Percentiles rank a stretch among this genome's conserved stretches.
Conservation (phyloP, 306 rosid genomes). For the Pyrus pyrifolia region DNA sequence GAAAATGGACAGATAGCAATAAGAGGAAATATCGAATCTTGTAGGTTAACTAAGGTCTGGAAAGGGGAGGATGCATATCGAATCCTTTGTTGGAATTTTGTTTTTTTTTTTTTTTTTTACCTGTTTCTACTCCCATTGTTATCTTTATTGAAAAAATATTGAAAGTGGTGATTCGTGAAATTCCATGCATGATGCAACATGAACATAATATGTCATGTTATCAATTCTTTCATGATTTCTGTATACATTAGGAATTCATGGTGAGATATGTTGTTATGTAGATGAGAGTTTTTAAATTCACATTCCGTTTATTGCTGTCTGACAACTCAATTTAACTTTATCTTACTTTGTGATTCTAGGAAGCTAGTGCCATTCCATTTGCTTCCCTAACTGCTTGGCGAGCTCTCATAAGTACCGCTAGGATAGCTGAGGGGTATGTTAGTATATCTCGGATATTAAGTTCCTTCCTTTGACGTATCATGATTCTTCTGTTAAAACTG, state of each 20-base stretch:
- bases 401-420: constrained; percentile 80
- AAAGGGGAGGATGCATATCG: not conserved
- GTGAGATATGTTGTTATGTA: not conserved
- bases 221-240: not conserved
- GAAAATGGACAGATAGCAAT: not conserved
- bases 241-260: not conserved
- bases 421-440: constrained; percentile 84
- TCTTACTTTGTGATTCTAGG: constrained; percentile 22
- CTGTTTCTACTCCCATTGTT: not conserved
- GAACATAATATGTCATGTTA: not conserved
- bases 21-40: not conserved
- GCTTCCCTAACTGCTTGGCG: constrained; percentile 99
- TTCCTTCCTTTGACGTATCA: not conserved
- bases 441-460: not conserved
- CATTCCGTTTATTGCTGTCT: not conserved
- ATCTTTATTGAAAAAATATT: not conserved
- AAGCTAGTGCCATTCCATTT: constrained; percentile 97
- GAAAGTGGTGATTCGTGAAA: not conserved
- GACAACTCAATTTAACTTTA: not conserved
- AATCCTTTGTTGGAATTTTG: too few relatives aligned
- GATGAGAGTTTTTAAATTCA: not conserved
- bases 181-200: not conserved
- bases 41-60: not conserved
- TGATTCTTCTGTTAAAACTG: not conserved
- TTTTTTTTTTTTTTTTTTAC: not conserved